These are phyloP conservation scores for Aphanomyces euteiches DNA, from an alignment of 352 stramenopile species.

Conservation along the genomic window DNA sequence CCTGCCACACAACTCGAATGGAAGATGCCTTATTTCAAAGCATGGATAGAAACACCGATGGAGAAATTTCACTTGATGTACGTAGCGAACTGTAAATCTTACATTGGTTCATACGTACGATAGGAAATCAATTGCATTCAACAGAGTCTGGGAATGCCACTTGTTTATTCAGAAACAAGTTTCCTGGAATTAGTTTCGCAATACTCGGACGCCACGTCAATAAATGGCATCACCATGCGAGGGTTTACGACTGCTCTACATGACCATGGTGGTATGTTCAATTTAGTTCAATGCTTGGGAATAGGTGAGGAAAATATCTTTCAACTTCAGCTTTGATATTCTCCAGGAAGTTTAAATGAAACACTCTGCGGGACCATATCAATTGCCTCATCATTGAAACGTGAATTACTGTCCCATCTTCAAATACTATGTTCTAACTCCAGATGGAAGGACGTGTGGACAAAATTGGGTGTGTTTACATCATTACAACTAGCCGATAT, in stretches of 20 bases:
- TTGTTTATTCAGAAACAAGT: conserved; percentile 2
- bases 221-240: background rate
- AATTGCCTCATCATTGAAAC: background rate
- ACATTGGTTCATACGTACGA: background rate
- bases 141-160: background rate
- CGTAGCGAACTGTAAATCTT: background rate
- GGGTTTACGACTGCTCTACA: background rate
- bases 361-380: background rate
- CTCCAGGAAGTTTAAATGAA: background rate
- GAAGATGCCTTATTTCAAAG: background rate
- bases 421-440: background rate
- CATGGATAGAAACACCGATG: background rate
- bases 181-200: background rate
- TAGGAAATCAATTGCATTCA: background rate
- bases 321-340: background rate
- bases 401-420: background rate
- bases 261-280: background rate
- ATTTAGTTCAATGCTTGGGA: background rate
- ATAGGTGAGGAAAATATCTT: background rate
- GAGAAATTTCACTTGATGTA: background rate
- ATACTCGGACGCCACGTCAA: background rate
- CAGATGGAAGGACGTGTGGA: background rate
- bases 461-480: conserved; percentile 1
- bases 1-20: background rate
- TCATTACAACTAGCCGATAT: conserved; percentile 2